Percentiles rank a stretch among this genome's conserved stretches.
Evolutionary conservation across 2,329 filamentous ascomycete genomes (phyloP).

Genomic region (Nakataea oryzae): DNA sequence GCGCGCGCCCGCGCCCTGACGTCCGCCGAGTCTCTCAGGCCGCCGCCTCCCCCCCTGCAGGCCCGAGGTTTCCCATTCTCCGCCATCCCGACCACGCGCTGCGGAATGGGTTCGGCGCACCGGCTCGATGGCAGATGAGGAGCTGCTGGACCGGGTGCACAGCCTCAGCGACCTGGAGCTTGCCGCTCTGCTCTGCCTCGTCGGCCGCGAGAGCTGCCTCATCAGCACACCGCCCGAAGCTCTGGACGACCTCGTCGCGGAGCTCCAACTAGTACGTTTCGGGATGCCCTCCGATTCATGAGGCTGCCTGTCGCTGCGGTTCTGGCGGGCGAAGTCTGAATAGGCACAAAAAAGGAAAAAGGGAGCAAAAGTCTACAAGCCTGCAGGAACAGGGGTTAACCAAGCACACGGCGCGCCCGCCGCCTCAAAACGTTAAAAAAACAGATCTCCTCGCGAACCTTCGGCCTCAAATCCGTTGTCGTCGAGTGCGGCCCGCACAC

Average conservation of each 20-base stretch:
- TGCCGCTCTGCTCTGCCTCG: slow-evolving; percentile 70
- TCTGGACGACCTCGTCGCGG: slow-evolving; percentile 59
- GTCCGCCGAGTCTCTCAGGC: too few species aligned
- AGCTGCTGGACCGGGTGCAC: slow-evolving; percentile 59
- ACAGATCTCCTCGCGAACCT: slow-evolving; percentile 58
- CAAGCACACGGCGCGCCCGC: too few species aligned
- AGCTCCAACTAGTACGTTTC: slow-evolving; percentile 55
- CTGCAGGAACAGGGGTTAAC: not conserved
- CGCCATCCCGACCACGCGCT: not conserved
- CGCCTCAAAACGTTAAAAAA: not conserved
- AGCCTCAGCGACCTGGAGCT: slow-evolving; percentile 80
- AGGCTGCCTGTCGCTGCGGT: not conserved
- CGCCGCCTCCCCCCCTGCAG: too few species aligned
- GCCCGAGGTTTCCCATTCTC: not conserved
- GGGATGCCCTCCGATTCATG: not conserved
- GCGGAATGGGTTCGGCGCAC: slow-evolving; percentile 3
- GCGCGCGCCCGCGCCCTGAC: not conserved
- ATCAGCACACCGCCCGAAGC: slow-evolving; percentile 58
- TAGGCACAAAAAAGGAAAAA: too few species aligned
- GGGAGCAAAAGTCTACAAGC: not conserved
- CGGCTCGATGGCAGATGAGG: slow-evolving; percentile 47
- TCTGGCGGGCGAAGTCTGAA: too few species aligned
- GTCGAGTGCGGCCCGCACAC: slow-evolving; percentile 64
- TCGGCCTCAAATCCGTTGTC: slow-evolving; percentile 59
- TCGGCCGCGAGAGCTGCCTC: slow-evolving; percentile 78